Conservation (phyloP, 805 yeast species). For the Lachancea sp. region DNA sequence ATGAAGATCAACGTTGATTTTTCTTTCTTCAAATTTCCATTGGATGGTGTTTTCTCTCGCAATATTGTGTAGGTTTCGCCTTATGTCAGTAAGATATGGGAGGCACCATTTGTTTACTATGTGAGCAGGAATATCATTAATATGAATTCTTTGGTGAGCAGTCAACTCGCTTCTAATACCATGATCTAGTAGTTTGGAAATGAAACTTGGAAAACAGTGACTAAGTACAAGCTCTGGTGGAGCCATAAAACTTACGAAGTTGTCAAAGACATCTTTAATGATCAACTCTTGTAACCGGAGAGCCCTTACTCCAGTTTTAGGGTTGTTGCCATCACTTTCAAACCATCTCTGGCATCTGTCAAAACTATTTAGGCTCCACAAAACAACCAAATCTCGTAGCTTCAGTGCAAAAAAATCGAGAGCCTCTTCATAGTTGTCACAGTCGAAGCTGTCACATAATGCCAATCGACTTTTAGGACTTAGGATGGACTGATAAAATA, state of each 20-base stretch:
- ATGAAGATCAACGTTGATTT: constrained; percentile 21
- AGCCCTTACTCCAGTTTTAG: constrained; percentile 1
- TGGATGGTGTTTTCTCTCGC: constrained; percentile 13
- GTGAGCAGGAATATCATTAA: constrained; percentile 8
- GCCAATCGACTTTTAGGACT: constrained; percentile 16
- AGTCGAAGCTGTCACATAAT: constrained; percentile 19
- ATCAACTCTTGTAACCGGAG: constrained; percentile 18
- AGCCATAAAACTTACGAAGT: constrained; percentile 51
- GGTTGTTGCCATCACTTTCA: not conserved
- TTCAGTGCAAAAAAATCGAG: constrained; percentile 29
- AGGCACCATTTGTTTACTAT: constrained; percentile 31
- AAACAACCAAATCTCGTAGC: constrained; percentile 28
- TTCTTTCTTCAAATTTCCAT: constrained; percentile 21
- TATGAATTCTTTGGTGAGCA: constrained; percentile 1
- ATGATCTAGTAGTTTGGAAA: constrained; percentile 8
- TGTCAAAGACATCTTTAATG: constrained; percentile 19
- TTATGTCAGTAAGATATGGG: constrained; percentile 43
- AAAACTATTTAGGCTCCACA: constrained; percentile 26
- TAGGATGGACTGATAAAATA: constrained; percentile 25
- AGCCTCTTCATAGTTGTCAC: constrained; percentile 17
- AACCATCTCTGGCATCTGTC: constrained; percentile 15
- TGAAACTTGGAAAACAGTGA: constrained; percentile 36
- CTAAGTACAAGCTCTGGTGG: constrained; percentile 49
- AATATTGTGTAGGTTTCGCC: constrained; percentile 38
- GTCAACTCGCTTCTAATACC: constrained; percentile 12